Conservation (phyloP, 2,329 filamentous ascomycete genomes). For the Teratosphaeria viscida region DNA sequence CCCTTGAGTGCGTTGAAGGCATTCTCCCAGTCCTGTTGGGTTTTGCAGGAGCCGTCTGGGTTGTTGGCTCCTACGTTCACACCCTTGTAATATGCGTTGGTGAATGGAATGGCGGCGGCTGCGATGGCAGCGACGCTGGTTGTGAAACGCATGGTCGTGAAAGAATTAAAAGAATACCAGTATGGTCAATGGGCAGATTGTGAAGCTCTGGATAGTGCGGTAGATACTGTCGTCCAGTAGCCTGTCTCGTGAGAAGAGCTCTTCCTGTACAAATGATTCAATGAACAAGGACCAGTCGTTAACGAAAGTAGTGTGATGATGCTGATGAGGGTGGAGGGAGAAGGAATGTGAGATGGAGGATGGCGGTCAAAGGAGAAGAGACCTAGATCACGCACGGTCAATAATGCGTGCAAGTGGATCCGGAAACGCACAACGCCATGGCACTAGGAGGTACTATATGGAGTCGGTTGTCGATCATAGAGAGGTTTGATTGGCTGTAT, state of each 20-base stretch:
- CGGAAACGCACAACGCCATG: background rate
- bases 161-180: conserved; percentile 3
- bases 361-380: background rate
- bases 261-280: background rate
- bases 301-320: background rate
- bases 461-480: background rate
- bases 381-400: background rate
- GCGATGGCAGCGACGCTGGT: conserved; percentile 23
- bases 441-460: background rate
- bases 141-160: conserved; percentile 19
- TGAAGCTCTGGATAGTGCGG: background rate
- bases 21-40: conserved; percentile 25
- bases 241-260: background rate
- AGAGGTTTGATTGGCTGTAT: background rate
- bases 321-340: background rate
- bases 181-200: background rate
- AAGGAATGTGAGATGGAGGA: background rate
- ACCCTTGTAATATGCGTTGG: conserved; percentile 31
- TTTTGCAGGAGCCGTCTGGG: conserved; percentile 30
- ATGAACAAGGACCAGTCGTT: background rate
- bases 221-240: background rate
- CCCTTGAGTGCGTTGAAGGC: conserved; percentile 29
- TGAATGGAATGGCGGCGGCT: conserved; percentile 19
- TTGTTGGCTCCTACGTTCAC: conserved; percentile 34
- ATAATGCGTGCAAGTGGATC: background rate